These are phyloP conservation scores for Dendryphion nanum DNA, from an alignment of 2,329 filamentous ascomycete genomes.

Conservation along the genomic window DNA sequence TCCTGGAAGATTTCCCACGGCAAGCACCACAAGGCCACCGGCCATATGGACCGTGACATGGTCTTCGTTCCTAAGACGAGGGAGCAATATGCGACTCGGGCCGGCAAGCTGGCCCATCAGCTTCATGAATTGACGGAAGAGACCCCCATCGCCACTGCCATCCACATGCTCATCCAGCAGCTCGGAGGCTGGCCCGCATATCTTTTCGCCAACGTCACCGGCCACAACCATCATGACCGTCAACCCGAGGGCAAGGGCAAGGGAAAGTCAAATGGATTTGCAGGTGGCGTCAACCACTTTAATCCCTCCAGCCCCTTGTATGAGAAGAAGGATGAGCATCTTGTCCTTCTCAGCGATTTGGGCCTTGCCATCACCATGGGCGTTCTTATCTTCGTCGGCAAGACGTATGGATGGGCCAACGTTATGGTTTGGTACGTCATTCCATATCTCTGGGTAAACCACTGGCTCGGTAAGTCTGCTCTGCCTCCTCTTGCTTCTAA, in stretches of 20 bases:
- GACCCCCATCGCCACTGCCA: conserved; percentile 79
- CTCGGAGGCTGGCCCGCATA: conserved; percentile 92
- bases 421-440: conserved; percentile 91
- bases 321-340: conserved; percentile 84
- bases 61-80: conserved; percentile 95
- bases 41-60: conserved; percentile 97
- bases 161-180: conserved; percentile 78
- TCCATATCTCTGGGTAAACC: conserved; percentile 97
- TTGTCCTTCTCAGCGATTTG: conserved; percentile 83
- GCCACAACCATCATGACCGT: conserved; percentile 89
- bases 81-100: conserved; percentile 71
- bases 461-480: conserved; percentile 83
- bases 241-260: conserved; percentile 91
- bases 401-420: conserved; percentile 80
- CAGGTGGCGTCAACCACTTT: conserved; percentile 91
- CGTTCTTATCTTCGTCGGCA: conserved; percentile 66
- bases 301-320: conserved; percentile 83
- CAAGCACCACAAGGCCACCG: conserved; percentile 99
- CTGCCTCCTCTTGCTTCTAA: not conserved
- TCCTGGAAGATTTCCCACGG: conserved; percentile 99
- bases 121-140: conserved; percentile 89
- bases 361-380: conserved; percentile 63
- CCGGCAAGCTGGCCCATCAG: conserved; percentile 76
- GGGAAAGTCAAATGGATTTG: conserved; percentile 83
- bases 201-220: conserved; percentile 86